Conservation (phyloP, 306 rosid genomes). For the Phaseolus lunatus region DNA sequence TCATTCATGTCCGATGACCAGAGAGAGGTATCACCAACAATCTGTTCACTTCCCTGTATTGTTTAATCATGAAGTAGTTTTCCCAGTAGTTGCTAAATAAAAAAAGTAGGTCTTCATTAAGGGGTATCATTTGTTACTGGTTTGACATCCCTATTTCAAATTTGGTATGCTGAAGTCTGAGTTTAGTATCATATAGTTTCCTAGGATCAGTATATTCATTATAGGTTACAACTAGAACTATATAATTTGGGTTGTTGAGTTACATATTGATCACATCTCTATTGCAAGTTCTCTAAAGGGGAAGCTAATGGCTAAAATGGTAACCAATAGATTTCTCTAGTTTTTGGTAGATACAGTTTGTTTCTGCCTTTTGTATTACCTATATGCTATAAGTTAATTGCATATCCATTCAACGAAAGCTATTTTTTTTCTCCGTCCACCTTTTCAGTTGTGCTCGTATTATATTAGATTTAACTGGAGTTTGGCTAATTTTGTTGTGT, state of each 20-base stretch:
- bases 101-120: slow-evolving; percentile 17
- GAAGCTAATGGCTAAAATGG: background rate
- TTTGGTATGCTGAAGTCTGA: slow-evolving; percentile 19
- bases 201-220: slow-evolving; percentile 22
- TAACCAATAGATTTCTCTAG: background rate
- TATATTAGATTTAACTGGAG: slow-evolving; percentile 8
- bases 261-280: slow-evolving; percentile 3
- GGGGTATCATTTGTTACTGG: slow-evolving; percentile 23
- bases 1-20: slow-evolving; percentile 84
- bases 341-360: background rate
- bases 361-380: slow-evolving; percentile 18
- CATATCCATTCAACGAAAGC: slow-evolving; percentile 26
- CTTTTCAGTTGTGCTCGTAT: slow-evolving; percentile 8
- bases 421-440: background rate
- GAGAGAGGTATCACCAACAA: slow-evolving; percentile 76
- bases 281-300: background rate
- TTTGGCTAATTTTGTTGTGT: slow-evolving; percentile 22
- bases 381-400: slow-evolving; percentile 1
- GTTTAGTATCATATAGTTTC: slow-evolving; percentile 10
- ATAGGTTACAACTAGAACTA: background rate
- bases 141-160: slow-evolving; percentile 32
- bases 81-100: slow-evolving; percentile 3
- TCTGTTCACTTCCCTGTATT: slow-evolving; percentile 16
- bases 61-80: slow-evolving; percentile 30
- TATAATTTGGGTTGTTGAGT: background rate